Conservation (phyloP, 139 green algal species). For the Picochlorum sp. region DNA sequence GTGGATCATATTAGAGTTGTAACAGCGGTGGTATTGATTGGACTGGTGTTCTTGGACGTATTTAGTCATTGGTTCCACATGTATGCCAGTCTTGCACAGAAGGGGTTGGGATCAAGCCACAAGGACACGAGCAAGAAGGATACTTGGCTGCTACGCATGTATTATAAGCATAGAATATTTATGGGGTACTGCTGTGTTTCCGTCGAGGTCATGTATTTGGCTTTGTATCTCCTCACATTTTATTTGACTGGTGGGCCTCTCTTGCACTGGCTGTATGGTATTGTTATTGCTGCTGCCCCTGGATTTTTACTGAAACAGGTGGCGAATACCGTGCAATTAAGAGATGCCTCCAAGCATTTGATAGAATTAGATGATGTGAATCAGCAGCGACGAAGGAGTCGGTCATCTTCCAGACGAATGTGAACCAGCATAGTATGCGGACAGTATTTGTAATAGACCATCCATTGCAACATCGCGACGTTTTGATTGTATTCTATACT, state of each 20-base stretch:
- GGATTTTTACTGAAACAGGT: constrained; percentile 62
- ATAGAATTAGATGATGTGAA: constrained; percentile 21
- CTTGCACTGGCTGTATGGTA: background rate
- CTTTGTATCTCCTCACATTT: constrained; percentile 27
- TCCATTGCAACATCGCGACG: constrained; percentile 7
- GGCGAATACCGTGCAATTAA: constrained; percentile 69
- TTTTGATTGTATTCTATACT: background rate
- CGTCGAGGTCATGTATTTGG: constrained; percentile 52
- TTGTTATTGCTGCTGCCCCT: constrained; percentile 39
- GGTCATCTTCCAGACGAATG: background rate
- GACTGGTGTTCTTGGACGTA: constrained; percentile 85
- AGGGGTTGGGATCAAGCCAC: constrained; percentile 40
- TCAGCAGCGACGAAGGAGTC: too few relatives aligned
- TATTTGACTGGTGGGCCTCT: too few relatives aligned
- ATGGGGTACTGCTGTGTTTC: constrained; percentile 94
- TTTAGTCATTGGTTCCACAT: constrained; percentile 91
- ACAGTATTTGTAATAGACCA: background rate
- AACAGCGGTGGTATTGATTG: constrained; percentile 22
- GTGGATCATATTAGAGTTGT: constrained; percentile 7
- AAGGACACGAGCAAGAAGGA: constrained; percentile 69
- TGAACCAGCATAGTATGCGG: background rate
- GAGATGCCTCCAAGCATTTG: constrained; percentile 33
- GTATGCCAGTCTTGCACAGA: constrained; percentile 57
- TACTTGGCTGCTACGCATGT: constrained; percentile 71
- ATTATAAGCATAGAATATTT: constrained; percentile 87